Conservation (phyloP, 441 rosid species). For the Daphne laureola region DNA sequence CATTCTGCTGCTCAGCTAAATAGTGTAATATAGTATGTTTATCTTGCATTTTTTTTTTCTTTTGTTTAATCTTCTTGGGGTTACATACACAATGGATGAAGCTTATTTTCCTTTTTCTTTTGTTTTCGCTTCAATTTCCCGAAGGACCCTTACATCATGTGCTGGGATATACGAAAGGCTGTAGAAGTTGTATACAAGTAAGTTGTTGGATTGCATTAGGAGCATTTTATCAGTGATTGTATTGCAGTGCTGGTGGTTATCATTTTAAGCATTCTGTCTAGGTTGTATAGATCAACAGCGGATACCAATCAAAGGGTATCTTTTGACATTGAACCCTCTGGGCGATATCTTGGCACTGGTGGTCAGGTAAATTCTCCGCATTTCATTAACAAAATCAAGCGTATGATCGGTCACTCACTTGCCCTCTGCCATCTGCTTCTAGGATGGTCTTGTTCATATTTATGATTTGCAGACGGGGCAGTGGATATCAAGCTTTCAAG, state of each 20-base stretch:
- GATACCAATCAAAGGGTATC: slow-evolving; percentile 83
- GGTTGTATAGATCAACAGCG: slow-evolving; percentile 81
- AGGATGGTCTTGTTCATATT: slow-evolving; percentile 92
- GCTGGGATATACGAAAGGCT: slow-evolving; percentile 88
- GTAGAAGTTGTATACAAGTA: slow-evolving; percentile 86
- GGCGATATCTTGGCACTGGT: slow-evolving; percentile 83
- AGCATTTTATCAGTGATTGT: not conserved
- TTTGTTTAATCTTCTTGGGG: too few relatives aligned
- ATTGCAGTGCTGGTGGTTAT: slow-evolving; percentile 8
- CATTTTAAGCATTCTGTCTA: slow-evolving; percentile 16
- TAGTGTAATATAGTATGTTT: too few relatives aligned
- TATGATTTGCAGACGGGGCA: slow-evolving; percentile 86
- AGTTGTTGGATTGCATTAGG: slow-evolving; percentile 23
- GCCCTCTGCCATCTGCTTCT: slow-evolving; percentile 13
- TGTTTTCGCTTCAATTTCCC: slow-evolving; percentile 9
- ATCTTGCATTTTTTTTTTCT: too few relatives aligned
- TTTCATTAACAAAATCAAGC: not conserved
- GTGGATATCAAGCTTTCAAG: slow-evolving; percentile 86
- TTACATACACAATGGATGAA: not conserved
- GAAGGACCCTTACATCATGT: slow-evolving; percentile 87
- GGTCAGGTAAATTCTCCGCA: slow-evolving; percentile 59
- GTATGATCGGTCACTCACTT: slow-evolving; percentile 1
- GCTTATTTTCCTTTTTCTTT: not conserved
- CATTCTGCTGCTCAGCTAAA: not conserved
- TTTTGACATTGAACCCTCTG: slow-evolving; percentile 77